Evolutionary conservation across 305 asterid genomes (phyloP).

Genomic region (Striga hermonthica): DNA sequence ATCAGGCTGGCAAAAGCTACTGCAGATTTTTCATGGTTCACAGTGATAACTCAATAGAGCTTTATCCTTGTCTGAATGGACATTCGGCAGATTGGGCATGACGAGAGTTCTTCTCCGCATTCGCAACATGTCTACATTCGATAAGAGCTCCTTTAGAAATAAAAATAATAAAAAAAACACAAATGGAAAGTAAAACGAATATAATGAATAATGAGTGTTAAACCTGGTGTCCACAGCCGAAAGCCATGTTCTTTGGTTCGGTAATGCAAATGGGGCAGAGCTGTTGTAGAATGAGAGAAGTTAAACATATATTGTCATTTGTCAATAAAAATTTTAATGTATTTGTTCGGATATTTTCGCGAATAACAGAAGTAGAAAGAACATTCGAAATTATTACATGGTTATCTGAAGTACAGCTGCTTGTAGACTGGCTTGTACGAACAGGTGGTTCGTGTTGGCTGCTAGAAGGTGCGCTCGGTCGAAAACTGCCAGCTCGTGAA

Average conservation of each 20-base stretch:
- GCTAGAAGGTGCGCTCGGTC: conserved; percentile 70
- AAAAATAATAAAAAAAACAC: conserved; percentile 2
- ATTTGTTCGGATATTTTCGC: too few relatives aligned
- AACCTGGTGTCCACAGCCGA: conserved; percentile 98
- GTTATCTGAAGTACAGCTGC: conserved; percentile 61
- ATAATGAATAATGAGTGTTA: background rate
- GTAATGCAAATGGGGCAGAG: conserved; percentile 88
- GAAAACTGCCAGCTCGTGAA: conserved; percentile 47
- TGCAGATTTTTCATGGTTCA: conserved; percentile 13
- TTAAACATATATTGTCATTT: background rate
- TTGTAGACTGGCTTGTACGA: conserved; percentile 43
- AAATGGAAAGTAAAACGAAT: conserved; percentile 3
- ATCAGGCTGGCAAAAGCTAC: background rate
- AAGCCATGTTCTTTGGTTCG: conserved; percentile 81
- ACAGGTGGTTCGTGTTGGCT: conserved; percentile 34
- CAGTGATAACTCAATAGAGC: conserved; percentile 51
- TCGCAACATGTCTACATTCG: conserved; percentile 72
- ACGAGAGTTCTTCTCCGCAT: conserved; percentile 66
- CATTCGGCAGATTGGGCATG: conserved; percentile 81
- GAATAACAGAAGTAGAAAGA: background rate
- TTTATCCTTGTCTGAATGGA: conserved; percentile 68
- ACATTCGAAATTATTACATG: conserved; percentile 42
- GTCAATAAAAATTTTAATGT: too few relatives aligned
- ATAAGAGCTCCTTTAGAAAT: too few relatives aligned
- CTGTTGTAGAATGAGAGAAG: conserved; percentile 38